Evolutionary conservation across 345 rosid species (phyloP), one percentile per base, ranked within the genome.

Genomic region (Ceriops zippeliana): DNA sequence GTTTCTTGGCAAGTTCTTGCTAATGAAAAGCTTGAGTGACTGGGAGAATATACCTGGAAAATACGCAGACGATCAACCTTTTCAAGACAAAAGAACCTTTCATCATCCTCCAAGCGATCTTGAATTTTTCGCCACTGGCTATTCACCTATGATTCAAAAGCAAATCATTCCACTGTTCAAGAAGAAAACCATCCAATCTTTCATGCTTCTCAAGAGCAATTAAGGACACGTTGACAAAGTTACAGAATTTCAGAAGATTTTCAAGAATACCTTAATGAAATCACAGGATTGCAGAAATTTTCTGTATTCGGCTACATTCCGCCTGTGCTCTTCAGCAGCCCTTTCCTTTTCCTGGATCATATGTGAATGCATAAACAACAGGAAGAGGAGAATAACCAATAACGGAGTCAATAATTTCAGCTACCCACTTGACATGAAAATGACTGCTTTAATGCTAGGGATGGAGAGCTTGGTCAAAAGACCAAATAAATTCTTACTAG

Each of bases 101-200:
- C 99, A 70, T 95, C 98, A 80, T 87, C 96, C 78, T 92, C 99
- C 70, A 91, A 78, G 66, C 89, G 89, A 73, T 90, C 98, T 74
- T 90, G 90, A 79, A 95, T 76, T 81, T 90, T 95, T 57, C 96
- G 87, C 99, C 99, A 95, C 73, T 80, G 98, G 84, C 86, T 85
- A 81, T 76, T 82, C 58, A 83, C 96, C 98, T 93, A 79, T 73
- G 81, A 70, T 77, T 61, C 52, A 54, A 81, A 62, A 63, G 53
- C 16, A 61, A 71, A 77, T 65, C 60, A 78, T 62, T 22, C 42
- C 52, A 73, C 58, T 62, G 38, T 68, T 56, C 35, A 63, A 5
- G 35, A 76, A 72, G 42, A 54, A 72, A 74, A 51, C 67, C 28
- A 24, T 9, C 11, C 4, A 56, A 56, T 24, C 26, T 24, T 24